Evolutionary conservation across 495 filamentous ascomycete species (phyloP).

Genomic region (Aspergillus ellipticus): DNA sequence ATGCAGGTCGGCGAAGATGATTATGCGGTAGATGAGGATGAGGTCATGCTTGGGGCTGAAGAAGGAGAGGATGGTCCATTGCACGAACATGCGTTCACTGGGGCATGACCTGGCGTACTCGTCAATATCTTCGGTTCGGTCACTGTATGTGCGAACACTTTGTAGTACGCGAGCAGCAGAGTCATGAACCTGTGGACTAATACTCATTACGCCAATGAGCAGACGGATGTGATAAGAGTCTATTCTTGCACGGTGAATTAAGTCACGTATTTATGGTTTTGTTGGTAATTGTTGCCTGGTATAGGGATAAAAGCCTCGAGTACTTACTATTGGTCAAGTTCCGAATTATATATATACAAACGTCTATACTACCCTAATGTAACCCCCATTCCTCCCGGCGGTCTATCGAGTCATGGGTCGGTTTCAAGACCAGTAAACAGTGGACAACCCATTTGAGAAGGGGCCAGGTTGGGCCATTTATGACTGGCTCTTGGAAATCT

Average conservation of each 20-base stretch:
- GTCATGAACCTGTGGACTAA: background rate
- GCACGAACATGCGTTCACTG: slow-evolving; percentile 30
- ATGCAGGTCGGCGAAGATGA: slow-evolving; percentile 43
- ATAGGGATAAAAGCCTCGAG: background rate
- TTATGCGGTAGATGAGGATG: slow-evolving; percentile 42
- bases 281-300: background rate
- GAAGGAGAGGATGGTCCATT: slow-evolving; percentile 33
- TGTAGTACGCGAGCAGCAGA: background rate
- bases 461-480: background rate
- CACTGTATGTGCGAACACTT: background rate
- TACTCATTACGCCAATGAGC: background rate
- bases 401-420: background rate
- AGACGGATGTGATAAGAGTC: background rate
- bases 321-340: too few species aligned
- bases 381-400: background rate
- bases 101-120: background rate
- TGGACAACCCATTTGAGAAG: background rate
- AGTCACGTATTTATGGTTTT: background rate
- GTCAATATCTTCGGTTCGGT: background rate
- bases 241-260: background rate
- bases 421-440: background rate
- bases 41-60: slow-evolving; percentile 35
- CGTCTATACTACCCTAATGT: background rate
- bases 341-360: background rate
- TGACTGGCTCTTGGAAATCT: slow-evolving; percentile 20